Evolutionary conservation across 2,329 filamentous ascomycete genomes (phyloP), one percentile per base, ranked within the genome.

Genomic region (Alternaria alternata): DNA sequence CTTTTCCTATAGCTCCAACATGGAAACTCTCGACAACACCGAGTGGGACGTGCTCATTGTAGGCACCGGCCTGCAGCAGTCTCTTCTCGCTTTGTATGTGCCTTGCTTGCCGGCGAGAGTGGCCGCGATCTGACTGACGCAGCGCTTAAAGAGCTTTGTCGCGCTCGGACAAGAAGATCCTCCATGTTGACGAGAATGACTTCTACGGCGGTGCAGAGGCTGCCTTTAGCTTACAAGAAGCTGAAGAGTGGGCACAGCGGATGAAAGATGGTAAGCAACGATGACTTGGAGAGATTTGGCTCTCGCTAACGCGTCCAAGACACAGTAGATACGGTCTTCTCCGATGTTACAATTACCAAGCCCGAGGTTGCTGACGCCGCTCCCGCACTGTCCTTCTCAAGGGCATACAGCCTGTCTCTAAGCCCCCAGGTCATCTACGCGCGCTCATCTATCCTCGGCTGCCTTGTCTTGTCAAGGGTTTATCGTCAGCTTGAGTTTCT

Each of bases 401-500:
- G 94, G 67, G 85, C 90, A 30, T 98, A 98, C 78, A 92, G 89
- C 38, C 80, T 99, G 41, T 89, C 93, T 1, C 84, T 98, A 9
- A 91, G 93, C 20, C 94, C 95, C 7, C 91, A 96, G 72, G 83
- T 97, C 64, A 89, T 98, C 54, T 95, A 97, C 78, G 87, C 92
- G 9, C 89, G 90, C 54, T 96, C 94, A 3, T 84, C 87, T 66
- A 85, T 98, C 34, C 83, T 98, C 5, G 87, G 88, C 8, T 86
- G 89, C 70, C 87, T 98, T 16, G 92, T 98, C n/a, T 93, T 93
- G 2, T 97, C 94, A 7, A 91, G 89, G 68, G 91, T 93, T 12
- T 94, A 94, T 73, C 88, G 90, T 22, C 94, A 97, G 80, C 86
- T 99, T 47, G 94, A 98, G 75, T 98, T 98, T 69, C 87, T 95